A percentile compares a stretch with the other conserved stretches of the same genome.
Evolutionary conservation across 2,329 filamentous ascomycete species (phyloP).

Genomic region (Neobulgaria alba): DNA sequence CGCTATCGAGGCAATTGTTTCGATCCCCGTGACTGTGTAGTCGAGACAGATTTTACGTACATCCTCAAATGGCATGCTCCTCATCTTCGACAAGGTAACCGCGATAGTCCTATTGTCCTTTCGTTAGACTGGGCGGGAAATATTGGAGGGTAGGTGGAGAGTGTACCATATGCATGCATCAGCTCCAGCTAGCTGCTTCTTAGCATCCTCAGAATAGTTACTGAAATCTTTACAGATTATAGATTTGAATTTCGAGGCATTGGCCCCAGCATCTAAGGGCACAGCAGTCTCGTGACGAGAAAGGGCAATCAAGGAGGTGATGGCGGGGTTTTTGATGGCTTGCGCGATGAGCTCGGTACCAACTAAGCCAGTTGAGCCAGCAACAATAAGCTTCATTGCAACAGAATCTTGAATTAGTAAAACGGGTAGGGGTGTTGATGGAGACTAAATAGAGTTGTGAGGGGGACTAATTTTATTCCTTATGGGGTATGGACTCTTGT

Average conservation of each 20-base stretch:
- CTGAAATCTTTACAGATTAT: conserved; percentile 2
- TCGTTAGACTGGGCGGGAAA: neutral
- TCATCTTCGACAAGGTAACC: neutral
- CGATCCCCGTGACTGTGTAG: conserved; percentile 2
- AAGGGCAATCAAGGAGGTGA: conserved; percentile 3
- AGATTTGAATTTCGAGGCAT: neutral
- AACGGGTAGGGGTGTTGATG: no score
- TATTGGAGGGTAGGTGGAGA: no score
- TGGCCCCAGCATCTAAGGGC: no score
- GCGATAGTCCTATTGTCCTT: conserved; percentile 3
- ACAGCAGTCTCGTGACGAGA: no score
- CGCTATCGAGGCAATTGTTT: neutral
- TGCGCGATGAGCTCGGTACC: conserved; percentile 1
- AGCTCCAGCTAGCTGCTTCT: conserved; percentile 1
- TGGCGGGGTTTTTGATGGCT: neutral
- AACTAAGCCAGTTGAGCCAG: conserved; percentile 2
- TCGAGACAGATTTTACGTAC: conserved; percentile 1
- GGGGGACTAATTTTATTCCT: no score
- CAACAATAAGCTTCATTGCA: conserved; percentile 8
- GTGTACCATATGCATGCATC: conserved; percentile 5
- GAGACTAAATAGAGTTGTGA: no score
- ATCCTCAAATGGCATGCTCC: conserved; percentile 1
- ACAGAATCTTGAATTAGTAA: no score
- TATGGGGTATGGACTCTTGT: no score
- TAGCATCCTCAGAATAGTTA: neutral